Conservation (phyloP, 768 basidiomycete genomes). For the Suillus bovinus region DNA sequence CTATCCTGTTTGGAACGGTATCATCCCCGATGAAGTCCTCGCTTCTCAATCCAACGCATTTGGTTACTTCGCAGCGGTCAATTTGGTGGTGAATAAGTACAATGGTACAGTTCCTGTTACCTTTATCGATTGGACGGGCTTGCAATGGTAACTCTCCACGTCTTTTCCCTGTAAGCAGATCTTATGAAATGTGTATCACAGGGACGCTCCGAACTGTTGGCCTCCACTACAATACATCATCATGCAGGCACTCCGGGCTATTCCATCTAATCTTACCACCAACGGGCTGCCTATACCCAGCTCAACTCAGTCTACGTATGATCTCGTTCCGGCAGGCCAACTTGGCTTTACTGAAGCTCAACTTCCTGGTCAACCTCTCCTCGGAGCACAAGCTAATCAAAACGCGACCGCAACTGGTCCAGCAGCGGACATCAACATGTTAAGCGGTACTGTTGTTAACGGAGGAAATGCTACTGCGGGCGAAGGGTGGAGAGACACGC, state of each 20-base stretch:
- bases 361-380: constrained; percentile 68
- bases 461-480: constrained; percentile 61
- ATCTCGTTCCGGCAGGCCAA: constrained; percentile 76
- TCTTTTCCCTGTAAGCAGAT: not conserved
- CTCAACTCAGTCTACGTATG: constrained; percentile 57
- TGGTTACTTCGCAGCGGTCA: constrained; percentile 69
- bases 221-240: constrained; percentile 83
- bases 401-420: constrained; percentile 56
- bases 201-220: constrained; percentile 91
- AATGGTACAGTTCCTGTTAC: constrained; percentile 86
- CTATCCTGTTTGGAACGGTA: constrained; percentile 87
- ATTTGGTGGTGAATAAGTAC: constrained; percentile 80
- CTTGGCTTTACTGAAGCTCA: constrained; percentile 70
- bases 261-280: constrained; percentile 72
- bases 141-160: constrained; percentile 63
- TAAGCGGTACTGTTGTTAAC: constrained; percentile 58
- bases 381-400: constrained; percentile 28
- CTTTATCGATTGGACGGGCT: constrained; percentile 67
- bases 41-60: constrained; percentile 60
- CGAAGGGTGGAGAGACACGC: constrained; percentile 65
- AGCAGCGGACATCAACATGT: constrained; percentile 58
- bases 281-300: constrained; percentile 53
- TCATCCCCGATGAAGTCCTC: constrained; percentile 73
- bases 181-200: constrained; percentile 21
- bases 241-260: constrained; percentile 70